These are phyloP conservation scores for Crithidia bombi DNA, from an alignment of 208 protist genomes.

Conservation along the genomic window DNA sequence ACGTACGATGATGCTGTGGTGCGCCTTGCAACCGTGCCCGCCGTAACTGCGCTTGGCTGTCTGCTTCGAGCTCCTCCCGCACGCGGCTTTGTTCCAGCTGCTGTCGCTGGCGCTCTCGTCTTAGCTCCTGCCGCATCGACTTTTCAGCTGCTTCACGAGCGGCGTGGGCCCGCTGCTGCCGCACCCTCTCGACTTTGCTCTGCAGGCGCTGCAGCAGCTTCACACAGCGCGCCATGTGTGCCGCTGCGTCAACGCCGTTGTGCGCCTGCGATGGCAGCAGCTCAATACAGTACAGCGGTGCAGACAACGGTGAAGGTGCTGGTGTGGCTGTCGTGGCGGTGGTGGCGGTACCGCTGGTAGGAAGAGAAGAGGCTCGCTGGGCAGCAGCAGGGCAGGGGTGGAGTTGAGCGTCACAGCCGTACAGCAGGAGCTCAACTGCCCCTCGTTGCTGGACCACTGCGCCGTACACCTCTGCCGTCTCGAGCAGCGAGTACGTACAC, in stretches of 20 bases:
- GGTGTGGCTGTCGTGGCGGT: background rate
- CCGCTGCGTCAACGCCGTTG: background rate
- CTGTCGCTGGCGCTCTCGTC: constrained; percentile 32
- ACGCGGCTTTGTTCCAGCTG: constrained; percentile 17
- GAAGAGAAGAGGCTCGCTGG: too few relatives aligned
- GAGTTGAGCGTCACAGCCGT: constrained; percentile 40
- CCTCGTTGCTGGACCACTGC: constrained; percentile 66
- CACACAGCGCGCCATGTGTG: constrained; percentile 14
- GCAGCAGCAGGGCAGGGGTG: constrained; percentile 1
- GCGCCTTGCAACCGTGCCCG: constrained; percentile 1
- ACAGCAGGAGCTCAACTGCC: constrained; percentile 57
- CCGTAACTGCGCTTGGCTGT: background rate
- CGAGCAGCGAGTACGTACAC: constrained; percentile 29
- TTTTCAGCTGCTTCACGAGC: constrained; percentile 38
- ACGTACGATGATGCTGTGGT: background rate
- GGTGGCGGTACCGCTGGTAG: background rate
- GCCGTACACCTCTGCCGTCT: constrained; percentile 38
- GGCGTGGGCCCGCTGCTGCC: constrained; percentile 6
- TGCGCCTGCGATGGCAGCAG: constrained; percentile 7
- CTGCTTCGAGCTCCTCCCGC: constrained; percentile 7
- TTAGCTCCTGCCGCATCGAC: constrained; percentile 40
- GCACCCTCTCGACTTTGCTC: constrained; percentile 17
- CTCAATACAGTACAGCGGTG: constrained; percentile 16
- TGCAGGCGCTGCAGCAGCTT: constrained; percentile 18
- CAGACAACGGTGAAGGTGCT: background rate